Evolutionary conservation across 352 stramenopile species (phyloP), one percentile per base, ranked within the genome.

Genomic region (Globisporangium alternatum): DNA sequence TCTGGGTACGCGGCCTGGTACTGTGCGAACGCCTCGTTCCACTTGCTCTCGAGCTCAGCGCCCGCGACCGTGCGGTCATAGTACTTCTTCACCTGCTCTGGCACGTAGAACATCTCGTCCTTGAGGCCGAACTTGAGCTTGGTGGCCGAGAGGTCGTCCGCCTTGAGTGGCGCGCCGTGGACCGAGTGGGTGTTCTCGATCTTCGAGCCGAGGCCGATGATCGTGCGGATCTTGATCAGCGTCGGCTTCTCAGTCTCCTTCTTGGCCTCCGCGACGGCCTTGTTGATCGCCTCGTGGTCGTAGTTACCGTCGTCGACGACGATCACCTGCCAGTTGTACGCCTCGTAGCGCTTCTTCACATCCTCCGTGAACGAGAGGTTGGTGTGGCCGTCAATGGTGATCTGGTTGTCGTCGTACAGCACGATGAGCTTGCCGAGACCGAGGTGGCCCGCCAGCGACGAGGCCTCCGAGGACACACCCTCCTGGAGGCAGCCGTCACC

Each of bases 371-470:
- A 99, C 65, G 89, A 97, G 44, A 99, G 69, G 57, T 92, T 80
- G 19, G 97, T 99, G 72, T 86, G 70, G 68, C 97, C 97, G 78
- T 99, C 97, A 81, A 99, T 99, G 30, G 97, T 99, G 81, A 99
- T 99, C 68, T 98, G 86, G 81, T 99, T 99, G 82, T 99, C 97
- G 72, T 99, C 98, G 81, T 99, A 99, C 13, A 99, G 79, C 51
- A 99, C 96, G 76, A 99, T 99, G 58, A 99, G 85, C 78, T 98
- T 98, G 74, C 97, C 97, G 5, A 99, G 83, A 28, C 97, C 96
- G 45, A 99, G 83, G 76, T 99, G 97, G 31, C 98, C 98, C 12
- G 97, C 98, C 33, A 99, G 83, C 59, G 93, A 98, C 62, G 77
- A 98, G 30, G 97, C 86, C 76, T 99, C 98, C 45, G 83, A 93